Evolutionary conservation across 805 yeast species (phyloP).

Genomic region (Candida takata): DNA sequence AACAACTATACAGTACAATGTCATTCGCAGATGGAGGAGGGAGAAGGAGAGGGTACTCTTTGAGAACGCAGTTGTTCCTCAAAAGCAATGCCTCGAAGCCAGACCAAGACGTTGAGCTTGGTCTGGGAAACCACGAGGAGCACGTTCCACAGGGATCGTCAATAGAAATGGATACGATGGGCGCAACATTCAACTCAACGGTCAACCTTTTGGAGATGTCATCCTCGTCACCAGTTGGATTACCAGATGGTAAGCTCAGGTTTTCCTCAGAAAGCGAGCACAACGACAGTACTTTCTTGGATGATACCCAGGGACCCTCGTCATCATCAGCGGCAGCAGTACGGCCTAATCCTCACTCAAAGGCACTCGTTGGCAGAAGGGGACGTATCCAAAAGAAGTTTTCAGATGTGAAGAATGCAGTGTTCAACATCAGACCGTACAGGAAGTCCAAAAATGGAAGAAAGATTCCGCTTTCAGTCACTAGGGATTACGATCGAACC

Average conservation of each 20-base stretch:
- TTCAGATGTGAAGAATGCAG: slow-evolving; percentile 25
- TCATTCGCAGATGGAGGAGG: slow-evolving; percentile 8
- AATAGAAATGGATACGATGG: slow-evolving; percentile 1
- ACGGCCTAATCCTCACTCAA: slow-evolving; percentile 5
- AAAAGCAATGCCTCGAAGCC: slow-evolving; percentile 24
- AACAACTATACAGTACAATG: background rate
- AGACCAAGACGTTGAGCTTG: slow-evolving; percentile 11
- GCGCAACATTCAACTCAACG: slow-evolving; percentile 2
- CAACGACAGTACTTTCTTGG: background rate
- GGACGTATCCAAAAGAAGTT: slow-evolving; percentile 16
- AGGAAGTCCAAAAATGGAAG: slow-evolving; percentile 66
- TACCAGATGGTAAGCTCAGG: background rate
- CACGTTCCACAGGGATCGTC: background rate
- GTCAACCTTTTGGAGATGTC: slow-evolving; percentile 6
- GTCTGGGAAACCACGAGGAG: background rate
- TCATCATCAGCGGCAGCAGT: background rate
- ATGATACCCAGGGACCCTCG: background rate
- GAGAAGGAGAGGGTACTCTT: slow-evolving; percentile 59
- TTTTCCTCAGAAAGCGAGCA: slow-evolving; percentile 1
- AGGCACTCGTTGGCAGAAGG: slow-evolving; percentile 19
- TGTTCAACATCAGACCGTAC: slow-evolving; percentile 39
- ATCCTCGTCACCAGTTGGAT: background rate
- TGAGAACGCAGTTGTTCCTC: slow-evolving; percentile 59
- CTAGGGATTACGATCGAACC: slow-evolving; percentile 28
- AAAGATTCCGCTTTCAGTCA: slow-evolving; percentile 56